These are phyloP conservation scores for Diaporthe longicolla DNA, from an alignment of 2,329 filamentous ascomycete genomes.

Conservation along the genomic window DNA sequence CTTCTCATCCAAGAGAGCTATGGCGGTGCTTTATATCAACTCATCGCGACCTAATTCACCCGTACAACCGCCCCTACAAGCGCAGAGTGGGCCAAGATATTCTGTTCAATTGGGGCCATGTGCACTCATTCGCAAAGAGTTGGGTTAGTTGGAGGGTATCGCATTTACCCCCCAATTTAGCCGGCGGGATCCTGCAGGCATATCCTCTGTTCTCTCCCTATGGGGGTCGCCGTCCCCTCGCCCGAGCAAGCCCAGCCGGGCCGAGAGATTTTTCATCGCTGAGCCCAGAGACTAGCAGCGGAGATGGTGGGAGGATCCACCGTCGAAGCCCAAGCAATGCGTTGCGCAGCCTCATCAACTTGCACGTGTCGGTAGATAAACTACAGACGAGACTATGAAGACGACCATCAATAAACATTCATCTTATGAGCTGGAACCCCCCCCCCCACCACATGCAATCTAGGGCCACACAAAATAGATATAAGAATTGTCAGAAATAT, in stretches of 20 bases:
- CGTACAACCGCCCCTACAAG: slow-evolving; percentile 23
- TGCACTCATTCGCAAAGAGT: not conserved
- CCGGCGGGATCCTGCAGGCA: slow-evolving; percentile 26
- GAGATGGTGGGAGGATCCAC: no score
- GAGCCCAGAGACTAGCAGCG: not conserved
- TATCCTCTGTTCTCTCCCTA: slow-evolving; percentile 17
- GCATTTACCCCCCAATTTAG: slow-evolving; percentile 32
- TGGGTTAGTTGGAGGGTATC: not conserved
- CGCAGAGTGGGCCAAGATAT: slow-evolving; percentile 37
- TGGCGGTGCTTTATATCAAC: slow-evolving; percentile 19
- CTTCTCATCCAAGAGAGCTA: not conserved
- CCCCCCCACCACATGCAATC: not conserved
- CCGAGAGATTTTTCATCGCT: not conserved
- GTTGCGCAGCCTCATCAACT: not conserved
- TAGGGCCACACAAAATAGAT: not conserved
- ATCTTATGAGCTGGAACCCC: not conserved
- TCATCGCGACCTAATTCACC: slow-evolving; percentile 23
- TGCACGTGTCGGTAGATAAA: not conserved
- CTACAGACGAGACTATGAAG: not conserved
- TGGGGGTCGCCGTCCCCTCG: slow-evolving; percentile 6
- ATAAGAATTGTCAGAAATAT: not conserved
- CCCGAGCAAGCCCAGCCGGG: slow-evolving; percentile 21
- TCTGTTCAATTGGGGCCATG: slow-evolving; percentile 32
- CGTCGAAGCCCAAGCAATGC: not conserved
- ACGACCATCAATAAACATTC: not conserved